Conservation (phyloP, 306 rosid genomes). For the Fagus sylvatica region DNA sequence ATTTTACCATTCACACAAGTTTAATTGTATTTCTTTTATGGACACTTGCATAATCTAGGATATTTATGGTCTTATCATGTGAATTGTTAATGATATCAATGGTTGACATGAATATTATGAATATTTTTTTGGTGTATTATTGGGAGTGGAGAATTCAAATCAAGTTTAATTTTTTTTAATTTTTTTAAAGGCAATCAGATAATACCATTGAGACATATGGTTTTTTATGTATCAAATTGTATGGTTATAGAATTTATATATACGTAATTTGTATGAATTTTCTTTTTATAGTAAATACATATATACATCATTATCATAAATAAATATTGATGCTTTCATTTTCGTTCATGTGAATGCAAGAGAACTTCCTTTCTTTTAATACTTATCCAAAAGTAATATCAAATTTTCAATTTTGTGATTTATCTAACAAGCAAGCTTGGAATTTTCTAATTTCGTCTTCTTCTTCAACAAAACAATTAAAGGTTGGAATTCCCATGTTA, state of each 20-base stretch:
- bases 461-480: neutral
- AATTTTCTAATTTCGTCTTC: neutral
- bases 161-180: too few relatives aligned
- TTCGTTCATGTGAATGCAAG: constrained; percentile 3
- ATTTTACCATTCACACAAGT: too few relatives aligned
- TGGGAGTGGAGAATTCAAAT: too few relatives aligned
- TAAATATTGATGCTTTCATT: neutral
- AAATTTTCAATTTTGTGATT: neutral
- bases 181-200: too few relatives aligned
- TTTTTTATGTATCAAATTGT: too few relatives aligned
- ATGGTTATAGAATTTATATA: neutral
- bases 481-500: neutral
- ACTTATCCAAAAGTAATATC: neutral
- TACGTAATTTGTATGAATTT: neutral
- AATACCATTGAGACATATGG: too few relatives aligned
- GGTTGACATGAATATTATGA: too few relatives aligned
- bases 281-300: neutral
- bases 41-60: too few relatives aligned
- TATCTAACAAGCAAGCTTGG: neutral
- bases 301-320: neutral
- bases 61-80: too few relatives aligned
- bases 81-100: too few relatives aligned
- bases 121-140: too few relatives aligned
- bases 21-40: too few relatives aligned
- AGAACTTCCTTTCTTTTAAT: neutral